phyloP scores from a whole-genome alignment of 2,329 filamentous ascomycete genomes.

The Plectosphaerella sp. region DNA sequence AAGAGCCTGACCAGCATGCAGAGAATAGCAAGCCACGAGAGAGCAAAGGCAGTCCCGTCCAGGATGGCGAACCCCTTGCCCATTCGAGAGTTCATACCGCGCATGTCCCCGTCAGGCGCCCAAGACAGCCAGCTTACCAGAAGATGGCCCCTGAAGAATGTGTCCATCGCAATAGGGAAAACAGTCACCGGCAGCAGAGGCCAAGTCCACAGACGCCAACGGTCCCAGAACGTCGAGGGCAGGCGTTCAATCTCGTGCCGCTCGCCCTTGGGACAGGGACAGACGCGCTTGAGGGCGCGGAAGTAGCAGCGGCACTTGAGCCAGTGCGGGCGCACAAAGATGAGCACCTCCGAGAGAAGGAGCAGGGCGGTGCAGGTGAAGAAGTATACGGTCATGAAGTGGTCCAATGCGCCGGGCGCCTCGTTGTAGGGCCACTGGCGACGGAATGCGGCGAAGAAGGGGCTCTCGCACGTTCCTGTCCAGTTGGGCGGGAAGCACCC shows the following conservation, averaged over 20 bases:
- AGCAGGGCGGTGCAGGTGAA: not conserved
- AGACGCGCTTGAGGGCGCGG: constrained; percentile 5
- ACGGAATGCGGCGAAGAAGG: constrained; percentile 7
- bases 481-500: constrained; percentile 5
- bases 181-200: not conserved
- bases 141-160: constrained; percentile 1
- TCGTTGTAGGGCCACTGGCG: not conserved
- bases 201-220: constrained; percentile 9
- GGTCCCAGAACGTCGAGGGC: constrained; percentile 8
- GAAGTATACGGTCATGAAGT: not conserved
- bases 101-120: not conserved
- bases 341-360: constrained; percentile 1
- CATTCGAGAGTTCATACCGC: constrained; percentile 2
- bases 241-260: constrained; percentile 9
- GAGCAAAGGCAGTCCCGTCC: not conserved
- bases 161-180: not conserved
- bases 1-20: constrained; percentile 3
- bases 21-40: not conserved
- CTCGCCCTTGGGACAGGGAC: constrained; percentile 10
- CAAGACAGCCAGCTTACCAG: constrained; percentile 1
- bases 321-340: constrained; percentile 5
- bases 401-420: not conserved
- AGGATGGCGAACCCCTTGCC: constrained; percentile 1
- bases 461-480: constrained; percentile 3
- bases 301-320: constrained; percentile 10